phyloP scores from a whole-genome alignment of 2,329 filamentous ascomycete genomes.

The Botrytis sinoallii region DNA sequence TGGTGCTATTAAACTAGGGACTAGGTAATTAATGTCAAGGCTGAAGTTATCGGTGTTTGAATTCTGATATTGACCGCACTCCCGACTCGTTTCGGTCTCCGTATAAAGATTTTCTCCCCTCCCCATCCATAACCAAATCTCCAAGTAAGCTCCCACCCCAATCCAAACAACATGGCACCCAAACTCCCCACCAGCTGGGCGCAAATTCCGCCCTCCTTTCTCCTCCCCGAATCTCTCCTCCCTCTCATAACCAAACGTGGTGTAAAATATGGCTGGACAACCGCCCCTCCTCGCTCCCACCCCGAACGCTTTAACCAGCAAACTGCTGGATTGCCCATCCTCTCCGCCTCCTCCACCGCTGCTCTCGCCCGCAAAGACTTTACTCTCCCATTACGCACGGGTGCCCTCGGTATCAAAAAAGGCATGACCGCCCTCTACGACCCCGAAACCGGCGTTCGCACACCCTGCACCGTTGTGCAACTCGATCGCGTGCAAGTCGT shows the following conservation, averaged over 20 bases:
- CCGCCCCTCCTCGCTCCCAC: conserved; percentile 50
- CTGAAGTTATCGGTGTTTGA: background rate
- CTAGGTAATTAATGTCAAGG: background rate
- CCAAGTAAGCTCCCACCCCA: conserved; percentile 14
- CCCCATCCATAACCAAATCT: conserved; percentile 20
- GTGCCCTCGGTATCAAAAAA: conserved; percentile 83
- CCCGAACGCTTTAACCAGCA: conserved; percentile 56
- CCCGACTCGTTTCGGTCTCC: conserved; percentile 26
- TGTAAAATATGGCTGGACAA: conserved; percentile 54
- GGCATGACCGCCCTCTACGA: conserved; percentile 94
- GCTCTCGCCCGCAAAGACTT: conserved; percentile 57
- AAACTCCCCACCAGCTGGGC: conserved; percentile 39
- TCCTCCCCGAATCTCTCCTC: conserved; percentile 36
- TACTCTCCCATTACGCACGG: conserved; percentile 67
- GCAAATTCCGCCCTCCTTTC: conserved; percentile 34
- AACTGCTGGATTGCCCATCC: conserved; percentile 53
- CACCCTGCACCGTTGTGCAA: conserved; percentile 88
- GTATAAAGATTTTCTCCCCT: conserved; percentile 27
- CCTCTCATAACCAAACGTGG: conserved; percentile 38
- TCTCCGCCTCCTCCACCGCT: conserved; percentile 57
- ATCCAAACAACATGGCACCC: conserved; percentile 35
- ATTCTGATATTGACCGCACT: conserved; percentile 36
- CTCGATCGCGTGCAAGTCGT: conserved; percentile 90
- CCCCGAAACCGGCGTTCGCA: conserved; percentile 68
- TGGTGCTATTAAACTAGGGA: background rate